Base-by-base conservation (phyloP, 306 rosid genomes). In the Cicer judaicum region DNA sequence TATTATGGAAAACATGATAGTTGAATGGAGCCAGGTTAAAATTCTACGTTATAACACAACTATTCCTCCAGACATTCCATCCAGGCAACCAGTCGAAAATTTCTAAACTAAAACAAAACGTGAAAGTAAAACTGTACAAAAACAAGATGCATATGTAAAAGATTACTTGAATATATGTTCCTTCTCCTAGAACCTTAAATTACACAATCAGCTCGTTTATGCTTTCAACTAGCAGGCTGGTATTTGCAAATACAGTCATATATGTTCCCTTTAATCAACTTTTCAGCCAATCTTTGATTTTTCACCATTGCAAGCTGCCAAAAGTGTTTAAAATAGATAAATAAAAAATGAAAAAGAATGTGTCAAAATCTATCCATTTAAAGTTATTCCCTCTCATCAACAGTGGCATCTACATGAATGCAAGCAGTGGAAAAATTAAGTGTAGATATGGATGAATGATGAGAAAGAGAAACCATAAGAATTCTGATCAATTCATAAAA, bases 251-350 rank as follows among this genome's bases (percentile, higher is more conserved):
- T 84, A 67, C 96, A 92, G 80, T 95, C 87, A 43, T 88, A 92
- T 76, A 95, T 83, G 81, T 89, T 86, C 74, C 99, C 99, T 57
- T 86, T 77, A 43, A 95, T 61, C 89, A 92, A 85, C 77, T 95
- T 95, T 48, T 90, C 97, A 19, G 99, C 99, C 87, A 95, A 79
- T 84, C 99, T 89, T 84, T 88, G 99, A 73, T 95, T 95, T 85
- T 95, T 95, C 84, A 95, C 98, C 99, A 95, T 95, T 15, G 99
- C 98, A 80, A 92, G 98, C 99, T 95, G 96, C 89, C 64, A 76
- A 78, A 11, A 48, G 8, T 9, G 34, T 18, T 54, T 29, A 43
- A 49, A 46, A 21, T 39, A 48, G 6, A 49, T 49, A 61, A 70
- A 44, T 18, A 15, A 59, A 76, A n/a, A 7, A 34, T 68, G 64